phyloP scores from a whole-genome alignment of 805 yeast genomes.

The Saturnispora kantuleensis region DNA sequence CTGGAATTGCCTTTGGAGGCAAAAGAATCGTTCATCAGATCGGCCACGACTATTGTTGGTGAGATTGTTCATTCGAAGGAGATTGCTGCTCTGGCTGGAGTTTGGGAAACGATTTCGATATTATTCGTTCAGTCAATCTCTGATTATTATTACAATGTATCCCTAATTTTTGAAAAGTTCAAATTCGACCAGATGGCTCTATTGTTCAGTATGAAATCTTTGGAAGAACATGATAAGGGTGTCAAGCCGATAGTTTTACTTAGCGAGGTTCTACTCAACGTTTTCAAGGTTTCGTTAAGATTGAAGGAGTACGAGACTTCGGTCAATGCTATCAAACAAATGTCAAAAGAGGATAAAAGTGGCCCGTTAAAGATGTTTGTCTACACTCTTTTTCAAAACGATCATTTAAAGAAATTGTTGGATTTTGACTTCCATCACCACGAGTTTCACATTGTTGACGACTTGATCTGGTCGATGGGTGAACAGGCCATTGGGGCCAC shows the following conservation, averaged over 20 bases:
- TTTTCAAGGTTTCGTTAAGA: conserved; percentile 25
- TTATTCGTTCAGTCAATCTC: conserved; percentile 25
- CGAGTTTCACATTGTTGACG: conserved; percentile 34
- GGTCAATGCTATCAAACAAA: conserved; percentile 21
- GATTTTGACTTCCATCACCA: conserved; percentile 33
- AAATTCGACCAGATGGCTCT: conserved; percentile 27
- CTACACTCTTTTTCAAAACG: conserved; percentile 29
- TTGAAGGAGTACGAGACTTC: conserved; percentile 24
- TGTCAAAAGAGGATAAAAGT: conserved; percentile 18
- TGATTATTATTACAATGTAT: conserved; percentile 30
- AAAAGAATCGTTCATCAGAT: conserved; percentile 22
- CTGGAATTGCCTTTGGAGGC: conserved; percentile 19
- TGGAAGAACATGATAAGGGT: conserved; percentile 12
- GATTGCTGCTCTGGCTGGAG: conserved; percentile 8
- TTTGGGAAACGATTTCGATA: conserved; percentile 10
- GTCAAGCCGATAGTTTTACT: conserved; percentile 12
- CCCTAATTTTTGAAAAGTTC: conserved; percentile 28
- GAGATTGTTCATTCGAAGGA: conserved; percentile 12
- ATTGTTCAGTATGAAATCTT: conserved; percentile 23
- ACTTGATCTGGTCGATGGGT: conserved; percentile 27
- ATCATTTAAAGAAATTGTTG: conserved; percentile 31
- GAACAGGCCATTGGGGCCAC: conserved; percentile 14
- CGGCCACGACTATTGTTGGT: conserved; percentile 23
- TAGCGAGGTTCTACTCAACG: conserved; percentile 16
- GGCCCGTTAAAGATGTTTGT: conserved; percentile 28